phyloP scores from a whole-genome alignment of 352 stramenopile genomes.

The Pythium folliculosum region DNA sequence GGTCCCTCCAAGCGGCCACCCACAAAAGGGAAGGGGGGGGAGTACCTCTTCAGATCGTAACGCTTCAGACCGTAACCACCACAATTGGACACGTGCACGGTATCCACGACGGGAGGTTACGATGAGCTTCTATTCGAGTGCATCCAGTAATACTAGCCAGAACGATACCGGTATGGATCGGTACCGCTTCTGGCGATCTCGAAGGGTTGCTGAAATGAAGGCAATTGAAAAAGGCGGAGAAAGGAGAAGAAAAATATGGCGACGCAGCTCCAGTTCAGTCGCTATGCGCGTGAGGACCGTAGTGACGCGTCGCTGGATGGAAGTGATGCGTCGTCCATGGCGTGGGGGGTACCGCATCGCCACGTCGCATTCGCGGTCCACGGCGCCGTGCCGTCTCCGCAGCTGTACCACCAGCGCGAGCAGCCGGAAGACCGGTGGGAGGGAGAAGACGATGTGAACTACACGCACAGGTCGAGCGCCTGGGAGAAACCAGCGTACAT shows the following conservation, averaged over 20 bases:
- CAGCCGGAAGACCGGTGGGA: background rate
- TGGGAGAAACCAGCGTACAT: background rate
- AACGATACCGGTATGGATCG: conserved; percentile 13
- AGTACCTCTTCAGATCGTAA: background rate
- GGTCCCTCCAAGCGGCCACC: background rate
- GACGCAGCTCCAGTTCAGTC: conserved; percentile 35
- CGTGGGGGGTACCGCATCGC: conserved; percentile 10
- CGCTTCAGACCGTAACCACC: too few species aligned
- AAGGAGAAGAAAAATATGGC: conserved; percentile 9
- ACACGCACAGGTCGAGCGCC: background rate
- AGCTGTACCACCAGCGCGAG: conserved; percentile 35
- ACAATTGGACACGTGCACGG: too few species aligned
- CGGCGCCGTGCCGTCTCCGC: conserved; percentile 40
- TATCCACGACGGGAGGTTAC: conserved; percentile 14
- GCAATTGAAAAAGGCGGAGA: background rate
- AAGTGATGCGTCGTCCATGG: background rate
- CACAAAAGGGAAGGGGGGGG: background rate
- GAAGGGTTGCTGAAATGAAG: conserved; percentile 10
- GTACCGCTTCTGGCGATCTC: background rate
- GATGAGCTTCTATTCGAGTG: conserved; percentile 6
- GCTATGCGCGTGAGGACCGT: background rate
- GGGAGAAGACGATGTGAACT: background rate
- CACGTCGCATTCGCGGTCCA: conserved; percentile 57
- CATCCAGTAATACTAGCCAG: background rate
- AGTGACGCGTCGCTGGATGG: background rate